Conservation (phyloP, 2,329 filamentous ascomycete genomes). For the Mariannaea sp. region DNA sequence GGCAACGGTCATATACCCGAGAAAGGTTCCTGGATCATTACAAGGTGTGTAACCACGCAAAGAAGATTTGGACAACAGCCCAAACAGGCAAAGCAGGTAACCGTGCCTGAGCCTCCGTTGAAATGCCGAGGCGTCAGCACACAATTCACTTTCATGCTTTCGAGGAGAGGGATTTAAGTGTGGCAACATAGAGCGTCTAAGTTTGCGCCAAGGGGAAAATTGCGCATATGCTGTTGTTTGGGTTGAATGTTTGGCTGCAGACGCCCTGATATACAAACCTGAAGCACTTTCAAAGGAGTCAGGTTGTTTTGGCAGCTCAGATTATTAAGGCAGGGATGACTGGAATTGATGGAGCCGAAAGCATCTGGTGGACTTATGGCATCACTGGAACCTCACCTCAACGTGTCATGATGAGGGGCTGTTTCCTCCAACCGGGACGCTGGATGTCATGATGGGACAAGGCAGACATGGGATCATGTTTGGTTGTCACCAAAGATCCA, state of each 20-base stretch:
- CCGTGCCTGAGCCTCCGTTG: constrained; percentile 6
- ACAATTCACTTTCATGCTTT: background rate
- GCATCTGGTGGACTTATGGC: background rate
- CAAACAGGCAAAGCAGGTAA: constrained; percentile 1
- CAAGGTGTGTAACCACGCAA: constrained; percentile 7
- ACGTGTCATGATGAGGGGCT: constrained; percentile 6
- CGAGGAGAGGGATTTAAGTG: too few relatives aligned
- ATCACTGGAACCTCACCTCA: constrained; percentile 3
- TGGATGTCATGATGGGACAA: background rate
- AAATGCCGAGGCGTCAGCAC: background rate
- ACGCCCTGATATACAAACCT: background rate
- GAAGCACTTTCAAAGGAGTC: background rate
- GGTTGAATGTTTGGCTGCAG: background rate
- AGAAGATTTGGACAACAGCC: constrained; percentile 9
- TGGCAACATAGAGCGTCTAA: constrained; percentile 4
- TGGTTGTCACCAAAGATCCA: too few relatives aligned
- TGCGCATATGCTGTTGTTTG: background rate
- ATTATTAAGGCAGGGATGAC: background rate
- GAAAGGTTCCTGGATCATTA: constrained; percentile 16
- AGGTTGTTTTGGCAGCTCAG: background rate
- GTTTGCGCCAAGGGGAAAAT: background rate
- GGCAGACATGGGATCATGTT: constrained; percentile 4
- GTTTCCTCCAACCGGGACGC: background rate
- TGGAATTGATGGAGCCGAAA: background rate
- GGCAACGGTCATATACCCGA: constrained; percentile 13